These are phyloP conservation scores for Grammothele lineata DNA, from an alignment of 768 basidiomycete genomes.

Conservation along the genomic window DNA sequence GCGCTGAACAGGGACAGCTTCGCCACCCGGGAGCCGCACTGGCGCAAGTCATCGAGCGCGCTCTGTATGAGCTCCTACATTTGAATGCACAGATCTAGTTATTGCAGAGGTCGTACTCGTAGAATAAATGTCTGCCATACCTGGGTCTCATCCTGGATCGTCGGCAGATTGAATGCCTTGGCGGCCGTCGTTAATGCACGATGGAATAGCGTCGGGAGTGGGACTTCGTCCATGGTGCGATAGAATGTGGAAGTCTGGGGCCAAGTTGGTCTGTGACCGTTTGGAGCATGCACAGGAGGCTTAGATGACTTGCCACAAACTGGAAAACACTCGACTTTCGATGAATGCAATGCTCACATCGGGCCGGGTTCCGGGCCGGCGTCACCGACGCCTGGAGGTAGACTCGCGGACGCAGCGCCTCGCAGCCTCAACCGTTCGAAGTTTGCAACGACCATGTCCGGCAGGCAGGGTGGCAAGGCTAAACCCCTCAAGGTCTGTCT, in stretches of 20 bases:
- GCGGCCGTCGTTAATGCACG: constrained; percentile 35
- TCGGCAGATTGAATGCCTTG: constrained; percentile 36
- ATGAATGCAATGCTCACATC: too few relatives aligned
- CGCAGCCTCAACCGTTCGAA: too few relatives aligned
- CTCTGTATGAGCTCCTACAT: constrained; percentile 55
- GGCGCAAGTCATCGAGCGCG: constrained; percentile 51
- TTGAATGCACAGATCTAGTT: neutral
- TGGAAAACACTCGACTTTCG: too few relatives aligned
- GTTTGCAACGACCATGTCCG: constrained; percentile 50
- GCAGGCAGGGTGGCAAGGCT: constrained; percentile 78
- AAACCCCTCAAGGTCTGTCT: constrained; percentile 77
- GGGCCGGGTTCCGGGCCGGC: too few relatives aligned
- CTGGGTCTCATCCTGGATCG: constrained; percentile 43
- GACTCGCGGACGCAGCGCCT: too few relatives aligned
- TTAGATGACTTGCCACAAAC: too few relatives aligned
- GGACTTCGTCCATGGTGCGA: constrained; percentile 25
- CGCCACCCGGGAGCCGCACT: constrained; percentile 48
- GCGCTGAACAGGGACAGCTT: constrained; percentile 73
- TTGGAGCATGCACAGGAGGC: too few relatives aligned
- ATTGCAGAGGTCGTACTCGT: neutral
- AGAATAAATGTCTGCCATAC: constrained; percentile 20
- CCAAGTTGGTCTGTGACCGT: too few relatives aligned
- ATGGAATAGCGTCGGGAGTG: constrained; percentile 37
- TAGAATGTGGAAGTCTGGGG: too few relatives aligned
- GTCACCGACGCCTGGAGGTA: too few relatives aligned